Percentiles rank a stretch among this genome's conserved stretches.
These are phyloP conservation scores for Pisolithus thermaeus DNA, from an alignment of 1,284 basidiomycete genomes.

Conservation along the genomic window DNA sequence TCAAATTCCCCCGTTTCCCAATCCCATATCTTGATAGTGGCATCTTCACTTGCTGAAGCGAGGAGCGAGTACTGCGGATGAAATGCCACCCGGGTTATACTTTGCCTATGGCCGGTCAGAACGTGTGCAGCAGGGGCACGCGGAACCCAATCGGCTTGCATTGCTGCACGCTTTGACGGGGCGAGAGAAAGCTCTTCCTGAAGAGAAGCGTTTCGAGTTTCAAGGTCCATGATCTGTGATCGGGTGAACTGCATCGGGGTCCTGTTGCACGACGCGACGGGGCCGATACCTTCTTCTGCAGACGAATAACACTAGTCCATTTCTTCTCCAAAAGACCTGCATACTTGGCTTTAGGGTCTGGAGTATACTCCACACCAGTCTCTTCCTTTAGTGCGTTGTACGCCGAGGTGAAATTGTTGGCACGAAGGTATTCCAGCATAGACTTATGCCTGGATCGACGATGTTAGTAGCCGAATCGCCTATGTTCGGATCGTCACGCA, in stretches of 20 bases:
- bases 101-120: constrained; percentile 76
- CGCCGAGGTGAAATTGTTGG: constrained; percentile 57
- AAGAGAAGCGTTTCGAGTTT: constrained; percentile 69
- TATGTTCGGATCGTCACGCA: constrained; percentile 34
- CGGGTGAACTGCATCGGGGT: constrained; percentile 11
- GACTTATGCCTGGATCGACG: constrained; percentile 63
- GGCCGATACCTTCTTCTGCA: constrained; percentile 80
- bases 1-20: constrained; percentile 95
- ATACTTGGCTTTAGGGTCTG: constrained; percentile 79
- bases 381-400: constrained; percentile 64
- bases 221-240: constrained; percentile 81
- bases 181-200: constrained; percentile 73
- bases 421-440: constrained; percentile 78
- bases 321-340: constrained; percentile 89
- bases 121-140: constrained; percentile 74
- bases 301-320: constrained; percentile 88
- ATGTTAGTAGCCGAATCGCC: constrained; percentile 9
- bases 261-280: constrained; percentile 3
- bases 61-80: constrained; percentile 83
- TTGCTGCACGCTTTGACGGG: constrained; percentile 48
- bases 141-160: constrained; percentile 77
- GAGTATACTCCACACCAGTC: constrained; percentile 56
- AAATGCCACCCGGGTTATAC: constrained; percentile 76
- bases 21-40: constrained; percentile 90
- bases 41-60: constrained; percentile 83